Base-by-base conservation (phyloP, 768 basidiomycete species). In the Tulasnella sp. region DNA sequence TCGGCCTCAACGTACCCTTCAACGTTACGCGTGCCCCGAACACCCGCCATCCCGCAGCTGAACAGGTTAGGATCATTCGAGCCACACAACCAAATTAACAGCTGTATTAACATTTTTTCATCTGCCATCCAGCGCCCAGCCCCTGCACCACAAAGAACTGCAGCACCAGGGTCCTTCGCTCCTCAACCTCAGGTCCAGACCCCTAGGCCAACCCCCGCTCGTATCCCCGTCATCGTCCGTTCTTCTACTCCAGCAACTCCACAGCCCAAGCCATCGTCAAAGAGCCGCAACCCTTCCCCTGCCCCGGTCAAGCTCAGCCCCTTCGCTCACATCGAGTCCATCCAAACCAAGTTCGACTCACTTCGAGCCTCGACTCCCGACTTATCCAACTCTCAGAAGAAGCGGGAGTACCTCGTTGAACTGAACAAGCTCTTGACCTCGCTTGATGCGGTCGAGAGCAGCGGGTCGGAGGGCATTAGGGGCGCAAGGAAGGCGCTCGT, bases 361-460 rank as follows among this genome's bases (percentile, higher is more conserved):
- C 82, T 88, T 46, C 86, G 86, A 78, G 77, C 81, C 11, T 79
- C 81, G 26, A 91, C 90, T 83, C 79, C 82, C 20, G 85, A 85
- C 72, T 88, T 89, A 16, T 84, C 87, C 1, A 85, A 82, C 57
- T 93, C 93, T 82, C 89, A 87, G 29, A 83, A 87, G 0, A 83
- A 93, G 29, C 90, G 91, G 83, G 86, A 84, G 20, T 91, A 93
- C 83, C 84, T 86, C 20, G 89, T 93, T 80, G 85, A 86, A 69
- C 86, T 93, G 44, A 88, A 88, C 77, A 88, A 88, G 61, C 83
- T 94, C 16, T 86, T 94, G n/a, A 86, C 88, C 70, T 86, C 86
- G 79, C 88, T 94, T 13, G 93, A 94, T 80, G 89, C 87, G 0
- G 87, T 94, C 29, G 89, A 92, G 81, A 91, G 89, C 80, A 87